Evolutionary conservation across 148 eudicot genomes (phyloP), one percentile per base, ranked within the genome.

Genomic region (Chenopodium berlandieri): DNA sequence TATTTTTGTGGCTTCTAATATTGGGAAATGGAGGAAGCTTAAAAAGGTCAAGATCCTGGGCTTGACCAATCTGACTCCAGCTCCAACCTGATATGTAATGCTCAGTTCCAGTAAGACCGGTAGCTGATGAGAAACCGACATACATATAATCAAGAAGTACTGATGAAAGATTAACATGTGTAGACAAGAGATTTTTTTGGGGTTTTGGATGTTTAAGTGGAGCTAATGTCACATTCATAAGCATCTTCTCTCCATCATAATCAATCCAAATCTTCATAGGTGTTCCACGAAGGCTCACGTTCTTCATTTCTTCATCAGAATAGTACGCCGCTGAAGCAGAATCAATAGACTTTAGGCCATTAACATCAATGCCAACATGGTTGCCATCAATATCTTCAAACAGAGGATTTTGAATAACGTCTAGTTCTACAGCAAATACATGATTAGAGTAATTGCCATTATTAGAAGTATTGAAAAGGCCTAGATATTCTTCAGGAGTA

Each of bases 41-140:
- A 13, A 73, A 48, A 32, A 40, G 79, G 22, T 81, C 79, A 30
- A 81, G 74, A 14, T 27, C 73, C 17, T 48, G 73, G 20, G 78
- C 78, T 48, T 66, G 64, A 12, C 83, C 83, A 66, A 1, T 75
- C 56, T 80, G 77, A 63, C 60, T 80, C 76, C 82, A 84, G 75
- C 86, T 84, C 86, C 86, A 80, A n/a, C 86, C 83, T 17, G 81
- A 76, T 62, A 84, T 50, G 30, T 77, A 84, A 75, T 84, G 81
- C 63, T 71, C 62, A 30, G 71, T 67, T 50, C 75, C 25, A 14
- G 54, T 64, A 47, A 68, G 30, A 47, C 83, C 83, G 4, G 83
- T 71, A 30, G 81, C 9, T 22, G 83, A 64, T 0, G 81, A 76
- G 69, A 80, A 76, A 64, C 86, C 82, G 40, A 80, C 82, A 62